Evolutionary conservation across 257 asterid genomes (phyloP), one percentile per base, ranked within the genome.

Genomic region (Solanum sitiens): DNA sequence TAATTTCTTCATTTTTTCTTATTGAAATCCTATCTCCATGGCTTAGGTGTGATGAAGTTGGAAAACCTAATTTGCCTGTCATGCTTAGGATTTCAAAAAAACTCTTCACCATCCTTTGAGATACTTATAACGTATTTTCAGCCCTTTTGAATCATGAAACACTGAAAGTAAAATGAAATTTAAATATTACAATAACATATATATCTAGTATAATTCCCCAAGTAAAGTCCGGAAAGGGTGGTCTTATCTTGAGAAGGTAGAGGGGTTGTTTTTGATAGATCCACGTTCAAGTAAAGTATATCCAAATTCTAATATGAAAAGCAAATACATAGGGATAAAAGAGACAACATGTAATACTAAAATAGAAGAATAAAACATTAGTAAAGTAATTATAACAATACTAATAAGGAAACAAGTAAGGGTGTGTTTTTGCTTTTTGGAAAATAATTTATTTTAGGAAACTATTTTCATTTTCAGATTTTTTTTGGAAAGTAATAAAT

Each of bases 71-170:
- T 87, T 86, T 91, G 23, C 91, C 92, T 1, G 92, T 89, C 91
- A 92, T 92, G 92, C 94, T 88, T 86, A 95, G 79, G 20, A 70
- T 80, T 89, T 90, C 95, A 86, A 88, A 89, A 25, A 95, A 96
- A 14, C 44, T 92, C 88, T 89, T 92, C 87, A 94, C 91, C 98
- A 95, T 93, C 87, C 94, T 91, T 30, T 95, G 94, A 11, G 95
- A 95, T 21, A 94, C 93, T 63, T 92, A 88, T 94, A 92, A 88
- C 12, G 94, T 30, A 89, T 53, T 89, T 92, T 85, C 87, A 90
- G 88, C 5, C 95, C 97, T 42, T 93, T 89, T 59, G 87, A 71
- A 4, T 92, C 88, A 70, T 83, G 88, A 42, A 92, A 89, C 59
- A 93, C 98, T 92, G 87, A 50, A 86, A 86, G 73, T 11, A 25